Percentiles rank a stretch among this genome's conserved stretches.
These are phyloP conservation scores for Mycena alexandri DNA, from an alignment of 768 basidiomycete species.

Conservation along the genomic window DNA sequence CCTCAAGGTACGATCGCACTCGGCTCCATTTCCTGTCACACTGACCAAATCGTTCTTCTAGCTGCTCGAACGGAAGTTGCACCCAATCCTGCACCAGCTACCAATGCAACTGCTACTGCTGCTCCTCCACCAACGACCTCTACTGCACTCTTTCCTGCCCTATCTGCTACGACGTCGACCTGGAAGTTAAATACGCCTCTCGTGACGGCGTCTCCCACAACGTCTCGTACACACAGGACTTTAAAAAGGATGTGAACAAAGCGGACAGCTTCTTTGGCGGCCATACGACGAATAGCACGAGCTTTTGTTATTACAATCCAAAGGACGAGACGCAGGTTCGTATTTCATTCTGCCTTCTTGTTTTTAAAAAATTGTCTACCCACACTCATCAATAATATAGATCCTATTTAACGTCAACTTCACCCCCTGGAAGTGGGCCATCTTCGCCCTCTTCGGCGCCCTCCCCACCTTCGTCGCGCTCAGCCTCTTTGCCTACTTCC, in stretches of 20 bases:
- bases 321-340: slow-evolving; percentile 25
- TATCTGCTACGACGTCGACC: slow-evolving; percentile 34
- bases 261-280: slow-evolving; percentile 29
- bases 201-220: slow-evolving; percentile 16
- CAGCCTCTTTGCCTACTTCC: slow-evolving; percentile 20
- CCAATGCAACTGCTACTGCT: slow-evolving; percentile 38
- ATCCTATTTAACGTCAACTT: slow-evolving; percentile 32
- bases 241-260: slow-evolving; percentile 23
- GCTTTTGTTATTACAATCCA: slow-evolving; percentile 38
- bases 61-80: slow-evolving; percentile 25
- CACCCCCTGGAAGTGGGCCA: slow-evolving; percentile 39
- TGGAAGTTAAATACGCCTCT: slow-evolving; percentile 26
- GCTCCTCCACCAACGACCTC: slow-evolving; percentile 25
- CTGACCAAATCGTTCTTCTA: background rate
- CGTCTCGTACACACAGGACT: slow-evolving; percentile 31
- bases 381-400: background rate
- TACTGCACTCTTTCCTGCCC: slow-evolving; percentile 36
- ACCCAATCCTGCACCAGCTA: slow-evolving; percentile 22
- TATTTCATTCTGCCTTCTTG: too few relatives aligned
- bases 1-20: slow-evolving; percentile 14
- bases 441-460: slow-evolving; percentile 38
- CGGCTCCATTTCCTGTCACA: too few relatives aligned
- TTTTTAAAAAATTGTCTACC: too few relatives aligned
- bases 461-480: slow-evolving; percentile 31
- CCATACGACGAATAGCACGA: slow-evolving; percentile 29